These are phyloP conservation scores for Trametes sp. DNA, from an alignment of 1,284 basidiomycete genomes.

Conservation along the genomic window DNA sequence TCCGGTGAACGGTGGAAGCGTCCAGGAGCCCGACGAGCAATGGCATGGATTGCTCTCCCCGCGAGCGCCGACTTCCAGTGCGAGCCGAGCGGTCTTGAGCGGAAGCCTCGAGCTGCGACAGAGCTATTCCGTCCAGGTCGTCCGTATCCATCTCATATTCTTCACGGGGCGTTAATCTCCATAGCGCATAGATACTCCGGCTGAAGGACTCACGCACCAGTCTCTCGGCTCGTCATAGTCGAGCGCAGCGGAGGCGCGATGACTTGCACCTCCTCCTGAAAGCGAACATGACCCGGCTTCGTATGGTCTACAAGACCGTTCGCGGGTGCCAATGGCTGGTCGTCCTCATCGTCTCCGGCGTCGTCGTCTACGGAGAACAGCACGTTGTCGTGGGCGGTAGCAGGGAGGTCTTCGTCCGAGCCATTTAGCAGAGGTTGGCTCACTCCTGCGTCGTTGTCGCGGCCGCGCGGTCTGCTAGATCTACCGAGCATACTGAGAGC, in stretches of 20 bases:
- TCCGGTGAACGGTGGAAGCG: constrained; percentile 61
- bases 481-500: constrained; percentile 41
- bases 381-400: constrained; percentile 30
- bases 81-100: constrained; percentile 42
- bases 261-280: constrained; percentile 71
- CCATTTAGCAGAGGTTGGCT: constrained; percentile 61
- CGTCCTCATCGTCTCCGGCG: constrained; percentile 40
- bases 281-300: constrained; percentile 54
- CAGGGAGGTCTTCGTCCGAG: constrained; percentile 47
- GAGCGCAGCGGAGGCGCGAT: constrained; percentile 73
- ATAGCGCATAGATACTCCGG: background rate
- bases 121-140: constrained; percentile 69
- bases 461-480: constrained; percentile 44
- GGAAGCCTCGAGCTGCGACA: constrained; percentile 47
- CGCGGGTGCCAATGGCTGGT: constrained; percentile 35
- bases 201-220: constrained; percentile 60
- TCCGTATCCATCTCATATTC: constrained; percentile 83
- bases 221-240: constrained; percentile 75
- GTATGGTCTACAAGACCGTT: constrained; percentile 23
- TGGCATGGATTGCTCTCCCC: constrained; percentile 67
- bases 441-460: constrained; percentile 50
- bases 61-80: constrained; percentile 45
- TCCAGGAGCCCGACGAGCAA: constrained; percentile 81
- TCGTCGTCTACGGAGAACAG: constrained; percentile 42
- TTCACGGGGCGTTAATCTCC: constrained; percentile 39